Percentiles rank a stretch among this genome's conserved stretches.
These are phyloP conservation scores for Lactarius psammicola DNA, from an alignment of 768 basidiomycete genomes.

Conservation along the genomic window DNA sequence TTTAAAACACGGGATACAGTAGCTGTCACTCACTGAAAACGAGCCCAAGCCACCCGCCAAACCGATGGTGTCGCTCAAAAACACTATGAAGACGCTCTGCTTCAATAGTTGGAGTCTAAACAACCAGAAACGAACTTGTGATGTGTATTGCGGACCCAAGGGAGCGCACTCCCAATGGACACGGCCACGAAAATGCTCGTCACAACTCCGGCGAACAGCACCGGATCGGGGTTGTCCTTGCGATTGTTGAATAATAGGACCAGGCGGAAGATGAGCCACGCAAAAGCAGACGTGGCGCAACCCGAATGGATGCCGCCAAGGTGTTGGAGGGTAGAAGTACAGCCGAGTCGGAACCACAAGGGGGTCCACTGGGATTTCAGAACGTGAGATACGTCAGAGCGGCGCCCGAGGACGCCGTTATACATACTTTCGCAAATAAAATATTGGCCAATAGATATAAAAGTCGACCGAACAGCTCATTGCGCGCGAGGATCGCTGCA, in stretches of 20 bases:
- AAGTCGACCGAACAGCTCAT: conserved; percentile 43
- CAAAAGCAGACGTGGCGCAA: conserved; percentile 66
- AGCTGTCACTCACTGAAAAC: conserved; percentile 46
- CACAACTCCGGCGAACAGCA: conserved; percentile 61
- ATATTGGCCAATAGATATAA: conserved; percentile 40
- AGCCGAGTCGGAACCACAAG: conserved; percentile 41
- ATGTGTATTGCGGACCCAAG: conserved; percentile 77
- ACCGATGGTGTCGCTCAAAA: conserved; percentile 78
- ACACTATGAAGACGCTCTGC: conserved; percentile 43
- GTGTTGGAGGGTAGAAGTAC: conserved; percentile 47
- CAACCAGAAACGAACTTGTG: conserved; percentile 58
- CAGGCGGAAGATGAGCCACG: conserved; percentile 67
- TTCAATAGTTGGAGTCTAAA: neutral
- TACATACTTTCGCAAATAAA: conserved; percentile 40
- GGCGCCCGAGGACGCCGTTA: neutral
- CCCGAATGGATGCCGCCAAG: conserved; percentile 79
- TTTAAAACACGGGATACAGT: conserved; percentile 3
- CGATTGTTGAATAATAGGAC: conserved; percentile 53
- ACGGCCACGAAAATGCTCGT: conserved; percentile 57
- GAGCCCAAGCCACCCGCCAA: conserved; percentile 66
- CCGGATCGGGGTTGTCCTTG: conserved; percentile 49
- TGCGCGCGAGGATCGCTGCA: conserved; percentile 43
- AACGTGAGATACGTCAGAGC: neutral
- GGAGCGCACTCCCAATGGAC: conserved; percentile 64
- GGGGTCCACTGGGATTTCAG: conserved; percentile 38